Conservation (phyloP, 805 yeast genomes). For the Pichia phayaonensis region DNA sequence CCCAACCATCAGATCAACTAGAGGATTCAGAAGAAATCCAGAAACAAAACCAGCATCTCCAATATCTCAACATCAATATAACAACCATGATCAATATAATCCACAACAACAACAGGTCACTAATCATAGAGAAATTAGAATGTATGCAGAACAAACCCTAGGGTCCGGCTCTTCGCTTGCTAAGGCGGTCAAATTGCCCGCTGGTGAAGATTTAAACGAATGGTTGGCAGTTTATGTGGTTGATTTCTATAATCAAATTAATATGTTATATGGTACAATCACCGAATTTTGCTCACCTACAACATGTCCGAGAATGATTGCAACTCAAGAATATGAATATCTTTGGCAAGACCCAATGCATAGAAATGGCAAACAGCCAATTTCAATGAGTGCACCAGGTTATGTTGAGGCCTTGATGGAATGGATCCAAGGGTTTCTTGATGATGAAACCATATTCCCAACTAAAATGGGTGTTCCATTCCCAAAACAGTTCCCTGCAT, state of each 20-base stretch:
- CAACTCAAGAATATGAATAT: conserved; percentile 94
- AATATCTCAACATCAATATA: conserved; percentile 10
- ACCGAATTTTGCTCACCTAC: conserved; percentile 93
- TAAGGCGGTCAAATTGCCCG: conserved; percentile 90
- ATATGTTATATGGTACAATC: conserved; percentile 92
- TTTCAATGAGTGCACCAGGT: conserved; percentile 87
- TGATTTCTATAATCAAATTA: conserved; percentile 91
- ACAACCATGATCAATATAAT: conserved; percentile 8
- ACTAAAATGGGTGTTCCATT: conserved; percentile 86
- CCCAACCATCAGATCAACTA: conserved; percentile 30
- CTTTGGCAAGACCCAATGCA: conserved; percentile 82
- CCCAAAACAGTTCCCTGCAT: conserved; percentile 71
- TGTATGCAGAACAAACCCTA: conserved; percentile 88
- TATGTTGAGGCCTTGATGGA: conserved; percentile 89
- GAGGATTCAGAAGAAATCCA: conserved; percentile 27
- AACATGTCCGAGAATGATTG: conserved; percentile 96
- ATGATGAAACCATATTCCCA: conserved; percentile 87
- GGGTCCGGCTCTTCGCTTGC: conserved; percentile 88
- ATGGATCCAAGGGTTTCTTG: conserved; percentile 92
- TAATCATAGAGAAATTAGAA: conserved; percentile 65
- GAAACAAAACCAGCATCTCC: conserved; percentile 22
- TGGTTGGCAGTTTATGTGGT: conserved; percentile 99
- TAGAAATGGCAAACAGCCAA: conserved; percentile 56
- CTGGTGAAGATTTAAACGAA: conserved; percentile 84
- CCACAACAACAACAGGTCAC: conserved; percentile 19